Evolutionary conservation across 2,329 filamentous ascomycete genomes (phyloP).

Genomic region (Paraconiothyrium sp.): DNA sequence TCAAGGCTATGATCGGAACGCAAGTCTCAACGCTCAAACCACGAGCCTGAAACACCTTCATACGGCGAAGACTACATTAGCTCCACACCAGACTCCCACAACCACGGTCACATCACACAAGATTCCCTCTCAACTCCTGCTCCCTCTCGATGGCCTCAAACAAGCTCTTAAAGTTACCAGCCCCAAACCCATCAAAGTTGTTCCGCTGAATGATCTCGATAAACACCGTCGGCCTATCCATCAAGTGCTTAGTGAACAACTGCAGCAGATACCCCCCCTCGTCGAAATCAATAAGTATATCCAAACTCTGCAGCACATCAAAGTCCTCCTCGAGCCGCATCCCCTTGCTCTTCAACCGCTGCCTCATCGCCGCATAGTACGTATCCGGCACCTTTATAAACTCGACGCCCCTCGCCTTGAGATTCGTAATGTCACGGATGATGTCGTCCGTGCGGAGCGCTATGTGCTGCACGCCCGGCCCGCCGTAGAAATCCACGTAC

Average conservation of each 20-base stretch:
- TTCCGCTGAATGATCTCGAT: slow-evolving; percentile 95
- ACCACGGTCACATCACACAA: slow-evolving; percentile 52
- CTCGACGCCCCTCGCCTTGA: slow-evolving; percentile 87
- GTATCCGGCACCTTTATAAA: slow-evolving; percentile 90
- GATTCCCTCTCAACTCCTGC: slow-evolving; percentile 84
- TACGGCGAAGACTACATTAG: background rate
- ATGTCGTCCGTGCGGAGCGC: slow-evolving; percentile 86
- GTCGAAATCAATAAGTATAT: slow-evolving; percentile 95
- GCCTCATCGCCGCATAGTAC: slow-evolving; percentile 82
- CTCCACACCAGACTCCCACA: background rate
- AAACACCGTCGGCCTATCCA: slow-evolving; percentile 95
- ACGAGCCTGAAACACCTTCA: background rate
- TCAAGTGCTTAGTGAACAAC: slow-evolving; percentile 74
- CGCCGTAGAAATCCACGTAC: slow-evolving; percentile 84
- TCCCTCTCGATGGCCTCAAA: slow-evolving; percentile 97
- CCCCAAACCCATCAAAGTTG: slow-evolving; percentile 90
- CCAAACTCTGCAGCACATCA: slow-evolving; percentile 76
- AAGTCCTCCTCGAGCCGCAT: slow-evolving; percentile 78
- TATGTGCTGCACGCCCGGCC: slow-evolving; percentile 92
- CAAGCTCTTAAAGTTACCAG: slow-evolving; percentile 93
- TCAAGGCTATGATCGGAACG: too few species aligned
- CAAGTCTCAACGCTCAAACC: background rate
- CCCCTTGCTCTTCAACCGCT: slow-evolving; percentile 71
- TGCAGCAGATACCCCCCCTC: slow-evolving; percentile 85
- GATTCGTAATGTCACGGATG: slow-evolving; percentile 76